Evolutionary conservation across 345 rosid genomes (phyloP).

Genomic region (Camelina hispida): DNA sequence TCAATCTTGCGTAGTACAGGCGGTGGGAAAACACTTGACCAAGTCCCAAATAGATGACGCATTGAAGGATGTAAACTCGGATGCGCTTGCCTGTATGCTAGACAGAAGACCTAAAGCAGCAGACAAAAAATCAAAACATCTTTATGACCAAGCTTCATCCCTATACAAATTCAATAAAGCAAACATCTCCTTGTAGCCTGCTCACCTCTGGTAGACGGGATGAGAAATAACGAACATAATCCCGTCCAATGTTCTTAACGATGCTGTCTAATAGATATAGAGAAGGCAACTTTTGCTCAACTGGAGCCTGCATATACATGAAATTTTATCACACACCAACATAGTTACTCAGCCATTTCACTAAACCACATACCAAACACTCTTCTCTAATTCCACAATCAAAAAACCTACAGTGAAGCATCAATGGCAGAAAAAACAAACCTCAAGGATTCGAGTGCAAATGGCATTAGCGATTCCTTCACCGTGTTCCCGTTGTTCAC

Average conservation of each 20-base stretch:
- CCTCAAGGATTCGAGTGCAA: slow-evolving; percentile 91
- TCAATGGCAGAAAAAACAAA: slow-evolving; percentile 36
- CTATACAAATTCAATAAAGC: slow-evolving; percentile 4
- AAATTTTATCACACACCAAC: not conserved
- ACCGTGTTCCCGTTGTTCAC: slow-evolving; percentile 76
- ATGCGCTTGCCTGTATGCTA: slow-evolving; percentile 80
- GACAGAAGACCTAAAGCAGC: slow-evolving; percentile 69
- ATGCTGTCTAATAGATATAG: slow-evolving; percentile 95
- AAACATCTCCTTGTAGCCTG: slow-evolving; percentile 8
- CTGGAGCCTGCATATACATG: slow-evolving; percentile 69
- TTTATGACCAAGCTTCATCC: slow-evolving; percentile 21
- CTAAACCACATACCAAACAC: slow-evolving; percentile 6
- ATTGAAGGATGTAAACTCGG: slow-evolving; percentile 71
- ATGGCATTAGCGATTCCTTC: slow-evolving; percentile 89
- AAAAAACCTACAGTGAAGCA: slow-evolving; percentile 1
- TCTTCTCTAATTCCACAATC: slow-evolving; percentile 15
- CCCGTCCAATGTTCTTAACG: slow-evolving; percentile 89
- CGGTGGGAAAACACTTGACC: slow-evolving; percentile 85
- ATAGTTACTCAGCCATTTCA: slow-evolving; percentile 5
- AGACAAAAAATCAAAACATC: slow-evolving; percentile 26
- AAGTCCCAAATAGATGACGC: slow-evolving; percentile 96
- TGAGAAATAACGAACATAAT: slow-evolving; percentile 78
- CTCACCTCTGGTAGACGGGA: slow-evolving; percentile 95
- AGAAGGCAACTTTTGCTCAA: slow-evolving; percentile 89
- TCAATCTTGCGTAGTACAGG: slow-evolving; percentile 76